Conservation (phyloP, 192 early-diverging fungal genomes). For the Linnemannia elongata region DNA sequence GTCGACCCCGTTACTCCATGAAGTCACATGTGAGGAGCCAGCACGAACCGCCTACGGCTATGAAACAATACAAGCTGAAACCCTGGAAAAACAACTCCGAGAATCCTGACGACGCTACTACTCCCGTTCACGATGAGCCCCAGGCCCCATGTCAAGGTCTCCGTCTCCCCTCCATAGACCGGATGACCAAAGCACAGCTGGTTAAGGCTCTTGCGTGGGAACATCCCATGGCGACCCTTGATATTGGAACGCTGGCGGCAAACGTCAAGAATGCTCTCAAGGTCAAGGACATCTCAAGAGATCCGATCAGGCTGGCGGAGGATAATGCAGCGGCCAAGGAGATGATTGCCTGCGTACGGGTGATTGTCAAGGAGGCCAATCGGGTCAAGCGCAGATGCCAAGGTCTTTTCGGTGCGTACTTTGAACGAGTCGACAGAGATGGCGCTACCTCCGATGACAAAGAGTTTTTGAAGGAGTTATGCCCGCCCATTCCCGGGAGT, state of each 20-base stretch:
- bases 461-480: background rate
- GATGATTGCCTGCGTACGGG: background rate
- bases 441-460: background rate
- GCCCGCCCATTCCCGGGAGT: background rate
- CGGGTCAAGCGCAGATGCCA: background rate
- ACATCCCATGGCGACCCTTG: constrained; percentile 1
- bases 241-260: background rate
- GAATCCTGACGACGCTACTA: background rate
- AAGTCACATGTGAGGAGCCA: background rate
- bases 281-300: background rate
- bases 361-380: background rate
- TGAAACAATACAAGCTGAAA: background rate
- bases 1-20: background rate
- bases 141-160: background rate
- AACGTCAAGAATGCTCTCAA: background rate
- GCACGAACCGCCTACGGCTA: background rate
- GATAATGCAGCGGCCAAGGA: background rate
- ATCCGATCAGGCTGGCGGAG: background rate
- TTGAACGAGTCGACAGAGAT: background rate
- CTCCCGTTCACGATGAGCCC: background rate
- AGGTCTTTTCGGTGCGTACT: background rate
- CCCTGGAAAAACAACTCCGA: background rate
- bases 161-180: background rate
- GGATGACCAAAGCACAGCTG: background rate
- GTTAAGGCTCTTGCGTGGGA: background rate